Conservation (phyloP, 768 basidiomycete genomes). For the Postia placenta region DNA sequence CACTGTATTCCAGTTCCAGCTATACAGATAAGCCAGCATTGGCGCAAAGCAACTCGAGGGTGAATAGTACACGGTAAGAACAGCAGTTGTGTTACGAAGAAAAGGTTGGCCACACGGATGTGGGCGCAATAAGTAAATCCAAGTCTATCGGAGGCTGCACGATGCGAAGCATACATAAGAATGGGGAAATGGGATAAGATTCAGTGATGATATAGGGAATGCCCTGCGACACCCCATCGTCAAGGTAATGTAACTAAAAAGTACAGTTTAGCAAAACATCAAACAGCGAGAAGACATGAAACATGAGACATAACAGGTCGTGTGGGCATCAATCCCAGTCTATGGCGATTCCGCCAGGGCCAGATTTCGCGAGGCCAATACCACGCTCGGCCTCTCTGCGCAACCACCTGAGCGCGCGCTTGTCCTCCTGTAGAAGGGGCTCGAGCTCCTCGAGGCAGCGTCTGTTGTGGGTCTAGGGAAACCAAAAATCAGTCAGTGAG, state of each 20-base stretch:
- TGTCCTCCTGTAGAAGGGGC: conserved; percentile 68
- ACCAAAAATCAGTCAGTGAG: not conserved
- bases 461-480: conserved; percentile 68
- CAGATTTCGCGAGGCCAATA: conserved; percentile 60
- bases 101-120: too few species aligned
- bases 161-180: not conserved
- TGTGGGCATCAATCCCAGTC: conserved; percentile 58
- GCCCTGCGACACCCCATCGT: conserved; percentile 18
- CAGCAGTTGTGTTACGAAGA: too few species aligned
- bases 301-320: not conserved
- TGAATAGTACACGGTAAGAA: too few species aligned
- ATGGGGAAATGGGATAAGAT: not conserved
- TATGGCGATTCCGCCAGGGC: conserved; percentile 66
- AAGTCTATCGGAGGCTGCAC: not conserved
- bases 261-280: not conserved
- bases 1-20: too few species aligned
- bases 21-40: too few species aligned
- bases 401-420: conserved; percentile 76
- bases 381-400: conserved; percentile 69
- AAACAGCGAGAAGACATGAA: conserved; percentile 2
- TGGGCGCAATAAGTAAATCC: conserved; percentile 6
- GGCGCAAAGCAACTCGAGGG: too few species aligned
- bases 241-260: conserved; percentile 1
- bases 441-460: conserved; percentile 59
- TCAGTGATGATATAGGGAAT: conserved; percentile 4